phyloP scores from a whole-genome alignment of 2,329 filamentous ascomycete species.

The Aphanoascus verrucosus region DNA sequence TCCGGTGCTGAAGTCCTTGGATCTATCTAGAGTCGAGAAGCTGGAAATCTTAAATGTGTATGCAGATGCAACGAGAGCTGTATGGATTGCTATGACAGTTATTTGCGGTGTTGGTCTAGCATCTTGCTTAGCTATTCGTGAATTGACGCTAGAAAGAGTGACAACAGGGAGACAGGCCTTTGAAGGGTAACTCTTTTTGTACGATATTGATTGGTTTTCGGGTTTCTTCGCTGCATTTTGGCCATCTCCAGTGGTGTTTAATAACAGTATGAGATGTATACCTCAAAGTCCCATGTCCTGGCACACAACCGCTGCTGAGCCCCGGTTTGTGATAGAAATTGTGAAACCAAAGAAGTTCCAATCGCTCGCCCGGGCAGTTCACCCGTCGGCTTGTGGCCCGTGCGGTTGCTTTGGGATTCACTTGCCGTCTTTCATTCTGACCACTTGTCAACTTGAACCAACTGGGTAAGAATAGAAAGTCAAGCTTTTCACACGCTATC shows the following conservation, averaged over 20 bases:
- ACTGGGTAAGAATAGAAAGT: too few relatives aligned
- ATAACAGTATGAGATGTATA: too few relatives aligned
- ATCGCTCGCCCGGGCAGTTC: too few relatives aligned
- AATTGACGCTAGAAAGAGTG: not conserved
- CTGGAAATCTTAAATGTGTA: not conserved
- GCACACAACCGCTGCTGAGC: too few relatives aligned
- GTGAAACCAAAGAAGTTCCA: too few relatives aligned
- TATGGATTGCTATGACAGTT: not conserved
- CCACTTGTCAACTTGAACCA: too few relatives aligned
- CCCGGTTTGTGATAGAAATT: too few relatives aligned
- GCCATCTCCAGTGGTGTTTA: not conserved
- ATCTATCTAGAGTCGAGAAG: not conserved
- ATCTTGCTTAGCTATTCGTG: not conserved
- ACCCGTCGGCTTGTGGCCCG: too few relatives aligned
- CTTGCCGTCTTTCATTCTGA: too few relatives aligned
- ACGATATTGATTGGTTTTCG: not conserved
- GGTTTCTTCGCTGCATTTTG: not conserved
- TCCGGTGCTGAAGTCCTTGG: not conserved
- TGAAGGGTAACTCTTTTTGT: not conserved
- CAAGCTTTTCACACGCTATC: too few relatives aligned
- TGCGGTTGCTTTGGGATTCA: too few relatives aligned
- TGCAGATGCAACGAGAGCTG: not conserved
- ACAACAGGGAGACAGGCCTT: slow-evolving; percentile 1
- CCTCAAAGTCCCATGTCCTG: too few relatives aligned
- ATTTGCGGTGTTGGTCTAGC: not conserved